Evolutionary conservation across 805 yeast genomes (phyloP), one percentile per base, ranked within the genome.

Genomic region (Myxozyma udenii): DNA sequence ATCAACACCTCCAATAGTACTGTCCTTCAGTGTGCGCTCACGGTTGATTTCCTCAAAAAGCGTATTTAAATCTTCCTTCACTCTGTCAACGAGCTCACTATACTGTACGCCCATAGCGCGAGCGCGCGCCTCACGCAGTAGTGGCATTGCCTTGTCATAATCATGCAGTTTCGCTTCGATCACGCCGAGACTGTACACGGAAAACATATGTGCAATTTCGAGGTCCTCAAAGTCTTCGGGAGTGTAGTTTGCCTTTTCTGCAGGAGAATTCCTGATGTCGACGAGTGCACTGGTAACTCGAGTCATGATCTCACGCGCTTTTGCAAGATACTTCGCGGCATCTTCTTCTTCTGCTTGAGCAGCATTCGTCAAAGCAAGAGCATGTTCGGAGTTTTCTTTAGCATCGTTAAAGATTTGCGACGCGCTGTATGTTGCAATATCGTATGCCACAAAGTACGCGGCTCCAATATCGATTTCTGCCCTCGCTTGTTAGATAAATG

Each of bases 161-260:
- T 81, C 70, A 0, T 83, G 78, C 41, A 73, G 64, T 61, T 86
- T 87, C n/a, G 84, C 68, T 40, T 78, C 75, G 9, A 87, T 75
- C 3, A 89, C 95, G 1, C 96, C 98, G 37, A 87, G 72, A 0
- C 96, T 95, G 64, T 85, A 90, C 0, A 88, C 80, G 0, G 95
- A 81, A 65, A 90, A 73, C 0, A 95, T 93, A 38, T 85, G 80
- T 0, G 85, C 80, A 57, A 85, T 87, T 28, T 78, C 76, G 11
- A 84, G 28, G 58, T 57, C 47, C 37, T 51, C 38, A 53, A 48
- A 42, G 46, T 62, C 55, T 46, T 62, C 41, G 32, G 51, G 54
- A 23, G 60, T 30, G 50, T 53, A 40, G 44, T 50, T 32, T 46
- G 50, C 26, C 57, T 52, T 26, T 45, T 45, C 35, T 37, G 46